Evolutionary conservation across 1,284 basidiomycete genomes (phyloP), one percentile per base, ranked within the genome.

Genomic region (Leccinum subrobustum): DNA sequence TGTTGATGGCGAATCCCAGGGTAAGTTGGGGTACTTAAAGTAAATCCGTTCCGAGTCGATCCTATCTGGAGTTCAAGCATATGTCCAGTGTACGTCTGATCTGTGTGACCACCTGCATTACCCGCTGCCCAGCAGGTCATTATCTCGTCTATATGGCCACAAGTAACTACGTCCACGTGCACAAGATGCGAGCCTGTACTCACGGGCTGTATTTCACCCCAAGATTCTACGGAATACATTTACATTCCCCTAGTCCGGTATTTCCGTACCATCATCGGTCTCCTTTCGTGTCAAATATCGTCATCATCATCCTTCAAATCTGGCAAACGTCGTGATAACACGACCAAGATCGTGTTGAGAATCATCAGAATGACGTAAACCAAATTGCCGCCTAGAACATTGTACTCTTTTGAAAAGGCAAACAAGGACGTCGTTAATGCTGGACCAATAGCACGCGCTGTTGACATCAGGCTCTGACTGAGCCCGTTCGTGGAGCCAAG

Each of bases 401-500:
- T 68, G 58, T 71, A 59, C 60, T 77, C 53, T 39, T 73, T 71
- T 8, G 77, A 78, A n/a, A 73, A n/a, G 8, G 78, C 73, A 48
- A 79, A 81, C 14, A 77, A 65, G 2, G 78, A 76, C 0, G 75
- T 75, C 11, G 70, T 64, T 20, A 69, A 55, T 2, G 72, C 73
- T 0, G 84, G 83, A 3, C 81, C 83, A 27, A 83, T 68, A 56
- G 83, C 82, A 39, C 83, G 77, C 12, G 80, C 73, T 23, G 78
- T 72, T 5, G 81, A 81, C 6, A 77, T 77, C 6, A 76, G 68
- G 20, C 77, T 81, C 61, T 84, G 84, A 1, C 79, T 78, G 9
- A 85, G 73, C 11, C 83, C 83, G 62, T 83, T 83, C 20, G 79
- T 77, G 4, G 81, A 74, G 4, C 83, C 83, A 27, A 84, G 65